Base-by-base conservation (phyloP, 202 grass and related monocot genomes). In the Schoenoplectus tabernaemontani region DNA sequence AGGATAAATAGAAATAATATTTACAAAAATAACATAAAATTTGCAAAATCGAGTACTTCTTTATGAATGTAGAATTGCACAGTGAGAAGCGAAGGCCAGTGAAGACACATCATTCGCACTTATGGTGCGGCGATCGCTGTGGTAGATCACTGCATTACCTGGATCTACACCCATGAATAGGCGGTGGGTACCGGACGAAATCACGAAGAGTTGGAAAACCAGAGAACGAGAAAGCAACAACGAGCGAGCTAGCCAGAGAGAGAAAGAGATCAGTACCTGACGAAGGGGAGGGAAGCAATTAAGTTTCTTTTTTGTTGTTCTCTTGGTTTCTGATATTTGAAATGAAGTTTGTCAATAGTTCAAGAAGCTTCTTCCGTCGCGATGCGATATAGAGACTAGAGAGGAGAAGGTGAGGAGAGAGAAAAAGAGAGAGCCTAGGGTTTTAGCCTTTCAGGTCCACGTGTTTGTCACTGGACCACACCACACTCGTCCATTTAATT, bases 111-210 rank as follows among this genome's bases (percentile, higher is more conserved):
- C 32, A 17, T 36, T n/a, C 15, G 5, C 61, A 64, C 33, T 64
- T 66, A 43, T 3, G 0, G 19, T 68, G 37, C n/a, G 19, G 37
- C 62, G 43, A 75, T 74, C 70, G 26, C 13, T 74, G 70, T 10
- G 46, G 70, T 5, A 69, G 65, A 69, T 75, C 47, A 75, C 70
- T 75, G 46, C 70, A 54, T 37, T 34, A 75, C 70, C 44, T 34
- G 28, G 28, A 75, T 75, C 54, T 54, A 33, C 47, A 75, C 54
- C 70, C 26, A 34, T 13, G 24, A 68, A 68, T 50, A 50, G 7
- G 36, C 64, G 61, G 13, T 43, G 10, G 32, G 28, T 36, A 64
- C 61, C 61, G 32, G 1, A 64, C 61, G 36, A 16, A 37, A 64
- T 64, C 32, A 64, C 7, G 19, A n/a, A 37, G 61, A 8, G 28